Percentiles rank a stretch among this genome's conserved stretches.
Conservation (phyloP, 2,329 filamentous ascomycete genomes). For the Dactylellina drechsleri region DNA sequence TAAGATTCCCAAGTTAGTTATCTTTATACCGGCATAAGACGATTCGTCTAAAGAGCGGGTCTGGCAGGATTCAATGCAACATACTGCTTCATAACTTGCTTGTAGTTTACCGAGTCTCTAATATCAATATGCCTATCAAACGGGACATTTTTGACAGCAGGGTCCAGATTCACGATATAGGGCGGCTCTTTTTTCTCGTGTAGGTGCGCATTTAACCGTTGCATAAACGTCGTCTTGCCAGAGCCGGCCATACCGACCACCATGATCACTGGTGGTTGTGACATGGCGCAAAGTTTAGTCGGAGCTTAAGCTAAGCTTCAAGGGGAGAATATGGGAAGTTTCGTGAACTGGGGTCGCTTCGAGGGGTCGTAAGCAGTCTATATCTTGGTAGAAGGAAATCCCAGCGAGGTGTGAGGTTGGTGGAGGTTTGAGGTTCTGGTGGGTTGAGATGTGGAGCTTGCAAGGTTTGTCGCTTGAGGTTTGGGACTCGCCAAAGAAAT, state of each 20-base stretch:
- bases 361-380: not conserved
- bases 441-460: constrained; percentile 40
- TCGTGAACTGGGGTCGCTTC: too few relatives aligned
- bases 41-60: too few relatives aligned
- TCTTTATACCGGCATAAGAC: too few relatives aligned
- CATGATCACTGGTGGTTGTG: constrained; percentile 49
- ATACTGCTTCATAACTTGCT: constrained; percentile 99
- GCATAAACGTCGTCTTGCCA: constrained; percentile 99
- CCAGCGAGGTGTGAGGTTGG: not conserved
- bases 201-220: constrained; percentile 92
- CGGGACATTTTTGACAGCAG: constrained; percentile 89
- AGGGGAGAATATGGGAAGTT: not conserved
- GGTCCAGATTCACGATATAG: constrained; percentile 97
- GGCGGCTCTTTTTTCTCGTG: constrained; percentile 82
- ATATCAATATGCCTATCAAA: constrained; percentile 99
- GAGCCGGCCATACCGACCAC: constrained; percentile 70
- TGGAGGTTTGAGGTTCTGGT: constrained; percentile 27
- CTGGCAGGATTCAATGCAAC: constrained; percentile 21
- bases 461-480: constrained; percentile 49
- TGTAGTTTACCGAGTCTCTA: constrained; percentile 98
- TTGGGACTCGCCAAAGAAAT: constrained; percentile 23
- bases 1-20: constrained; percentile 2
- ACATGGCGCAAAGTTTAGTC: constrained; percentile 28
- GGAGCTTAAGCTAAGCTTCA: constrained; percentile 16
- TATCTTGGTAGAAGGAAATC: not conserved